Evolutionary conservation across 176 grass and related monocot genomes (phyloP), one percentile per base, ranked within the genome.

Genomic region (Carex cristatella): DNA sequence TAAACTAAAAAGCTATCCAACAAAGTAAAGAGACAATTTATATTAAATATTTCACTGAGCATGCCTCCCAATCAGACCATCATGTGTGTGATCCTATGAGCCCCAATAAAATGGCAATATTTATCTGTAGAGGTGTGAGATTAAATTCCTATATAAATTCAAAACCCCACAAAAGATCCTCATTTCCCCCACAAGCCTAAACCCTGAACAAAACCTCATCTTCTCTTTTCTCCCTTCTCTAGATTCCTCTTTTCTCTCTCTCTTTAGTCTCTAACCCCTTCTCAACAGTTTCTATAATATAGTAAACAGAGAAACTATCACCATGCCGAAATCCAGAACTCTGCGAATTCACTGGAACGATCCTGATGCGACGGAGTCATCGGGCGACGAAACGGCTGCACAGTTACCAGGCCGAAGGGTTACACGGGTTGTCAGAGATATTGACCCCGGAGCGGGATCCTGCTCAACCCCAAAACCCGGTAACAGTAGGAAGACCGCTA

Each of bases 341-440:
- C 79, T 90, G 65, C 81, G 89, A 37, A 81, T 90, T 69, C 86
- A 87, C 80, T 90, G 85, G 85, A 87, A 53, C 46, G 85, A 90
- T 64, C 89, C 89, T 5, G 89, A 90, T 31, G 85, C 74, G 4
- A 90, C 89, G 0, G 89, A 88, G 57, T 65, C 86, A 10, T 87
- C 64, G 2, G 81, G 72, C 42, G 89, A 86, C 69, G 88, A 90
- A 58, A 69, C 61, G 7, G 84, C 61, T 16, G 60, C 3, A 23
- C 16, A 30, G 10, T 30, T 31, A 16, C 69, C 33, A 2, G 57
- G 76, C 74, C 68, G 85, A 49, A 38, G 73, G n/a, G 44, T 83
- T 33, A 79, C 72, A 9, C 73, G 81, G 7, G 57, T 86, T 16
- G 84, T 90, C 18, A 80, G 78, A 64, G 78, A 89, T 73, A 59